Evolutionary conservation across 768 basidiomycete species (phyloP).

Genomic region (Royoungia palumana): DNA sequence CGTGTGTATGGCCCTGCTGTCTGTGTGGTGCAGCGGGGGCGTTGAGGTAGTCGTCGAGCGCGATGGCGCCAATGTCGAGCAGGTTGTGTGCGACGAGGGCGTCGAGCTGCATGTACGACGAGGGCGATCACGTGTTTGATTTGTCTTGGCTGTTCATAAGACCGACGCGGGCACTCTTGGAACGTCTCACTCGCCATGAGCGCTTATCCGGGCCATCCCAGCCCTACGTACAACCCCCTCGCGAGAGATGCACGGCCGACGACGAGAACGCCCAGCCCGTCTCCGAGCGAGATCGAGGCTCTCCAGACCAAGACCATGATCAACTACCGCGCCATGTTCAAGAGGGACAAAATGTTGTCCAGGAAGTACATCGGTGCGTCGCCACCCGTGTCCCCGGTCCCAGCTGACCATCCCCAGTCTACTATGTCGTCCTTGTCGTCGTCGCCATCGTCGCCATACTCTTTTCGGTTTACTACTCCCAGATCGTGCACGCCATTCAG

Average conservation of each 20-base stretch:
- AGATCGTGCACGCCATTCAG: constrained; percentile 48
- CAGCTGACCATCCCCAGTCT: constrained; percentile 29
- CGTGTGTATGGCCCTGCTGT: neutral
- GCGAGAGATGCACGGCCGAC: constrained; percentile 12
- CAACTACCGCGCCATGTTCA: constrained; percentile 42
- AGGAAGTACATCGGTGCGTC: constrained; percentile 55
- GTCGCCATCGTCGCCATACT: constrained; percentile 49
- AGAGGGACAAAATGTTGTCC: constrained; percentile 51
- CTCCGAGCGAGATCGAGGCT: constrained; percentile 54
- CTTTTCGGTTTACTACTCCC: constrained; percentile 59
- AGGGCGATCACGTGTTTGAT: neutral
- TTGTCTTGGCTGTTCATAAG: neutral
- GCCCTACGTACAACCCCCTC: constrained; percentile 13
- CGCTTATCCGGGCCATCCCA: constrained; percentile 15
- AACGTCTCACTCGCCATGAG: constrained; percentile 11
- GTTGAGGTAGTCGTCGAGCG: constrained; percentile 26
- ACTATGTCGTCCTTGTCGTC: constrained; percentile 49
- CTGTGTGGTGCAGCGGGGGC: constrained; percentile 1
- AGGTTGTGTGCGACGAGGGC: constrained; percentile 27
- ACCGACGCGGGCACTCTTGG: constrained; percentile 5
- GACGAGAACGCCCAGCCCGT: constrained; percentile 57
- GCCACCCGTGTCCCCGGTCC: too few relatives aligned
- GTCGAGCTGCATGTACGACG: neutral
- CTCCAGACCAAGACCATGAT: constrained; percentile 41
- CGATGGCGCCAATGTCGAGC: constrained; percentile 25